phyloP scores from a whole-genome alignment of 2,329 filamentous ascomycete genomes.

The Colletotrichum theobromicola region DNA sequence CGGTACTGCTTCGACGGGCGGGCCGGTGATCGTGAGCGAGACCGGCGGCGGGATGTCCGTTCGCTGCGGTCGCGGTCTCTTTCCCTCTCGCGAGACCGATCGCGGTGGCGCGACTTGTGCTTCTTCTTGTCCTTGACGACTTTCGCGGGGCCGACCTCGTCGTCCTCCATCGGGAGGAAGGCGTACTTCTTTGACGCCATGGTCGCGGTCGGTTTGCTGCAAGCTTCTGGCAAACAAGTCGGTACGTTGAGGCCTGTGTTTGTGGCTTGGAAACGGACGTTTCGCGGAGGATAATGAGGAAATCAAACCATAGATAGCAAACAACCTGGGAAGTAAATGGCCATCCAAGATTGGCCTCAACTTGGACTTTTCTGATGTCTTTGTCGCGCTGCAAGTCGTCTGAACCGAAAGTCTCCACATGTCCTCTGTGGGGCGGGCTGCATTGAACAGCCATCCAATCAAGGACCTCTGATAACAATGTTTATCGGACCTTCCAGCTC shows the following conservation, averaged over 20 bases:
- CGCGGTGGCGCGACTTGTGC: conserved; percentile 40
- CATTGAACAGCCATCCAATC: neutral
- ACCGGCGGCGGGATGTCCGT: conserved; percentile 25
- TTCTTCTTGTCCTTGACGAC: conserved; percentile 57
- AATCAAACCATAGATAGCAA: neutral
- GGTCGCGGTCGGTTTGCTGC: neutral
- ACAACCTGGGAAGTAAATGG: neutral
- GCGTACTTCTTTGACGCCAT: conserved; percentile 69
- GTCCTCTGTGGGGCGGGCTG: neutral
- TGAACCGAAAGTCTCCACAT: conserved; percentile 6
- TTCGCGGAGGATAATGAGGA: neutral
- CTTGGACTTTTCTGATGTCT: neutral
- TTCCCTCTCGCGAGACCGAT: conserved; percentile 40
- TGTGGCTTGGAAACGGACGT: accelerated
- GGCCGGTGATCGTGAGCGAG: conserved; percentile 38
- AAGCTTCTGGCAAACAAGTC: neutral
- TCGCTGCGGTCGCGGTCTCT: conserved; percentile 32
- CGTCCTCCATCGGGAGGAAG: conserved; percentile 71
- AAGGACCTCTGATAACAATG: neutral
- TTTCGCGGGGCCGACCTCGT: conserved; percentile 61
- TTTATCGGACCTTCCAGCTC: conserved; percentile 21
- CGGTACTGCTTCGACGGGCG: conserved; percentile 47
- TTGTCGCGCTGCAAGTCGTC: neutral
- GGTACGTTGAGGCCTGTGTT: neutral
- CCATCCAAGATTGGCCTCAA: neutral